These are phyloP conservation scores for Chaetomium fimeti DNA, from an alignment of 495 filamentous ascomycete species.

Conservation along the genomic window DNA sequence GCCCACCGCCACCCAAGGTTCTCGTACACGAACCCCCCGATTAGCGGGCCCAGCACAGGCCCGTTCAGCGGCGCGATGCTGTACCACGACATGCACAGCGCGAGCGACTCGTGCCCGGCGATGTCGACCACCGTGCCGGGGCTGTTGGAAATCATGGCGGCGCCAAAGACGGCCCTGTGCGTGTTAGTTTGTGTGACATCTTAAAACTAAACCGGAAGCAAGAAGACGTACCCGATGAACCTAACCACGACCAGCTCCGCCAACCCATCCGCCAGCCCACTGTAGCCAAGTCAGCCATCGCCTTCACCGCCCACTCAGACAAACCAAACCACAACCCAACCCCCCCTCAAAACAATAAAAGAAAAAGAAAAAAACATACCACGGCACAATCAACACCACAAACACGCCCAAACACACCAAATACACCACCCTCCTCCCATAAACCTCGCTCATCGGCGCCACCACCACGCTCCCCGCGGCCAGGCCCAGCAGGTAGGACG, in stretches of 20 bases:
- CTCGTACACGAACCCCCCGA: constrained; percentile 74
- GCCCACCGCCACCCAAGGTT: constrained; percentile 80
- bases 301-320: too few species aligned
- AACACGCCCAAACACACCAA: constrained; percentile 61
- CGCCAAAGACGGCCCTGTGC: constrained; percentile 65
- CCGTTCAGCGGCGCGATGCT: constrained; percentile 78
- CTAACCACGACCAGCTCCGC: constrained; percentile 63
- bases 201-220: neutral
- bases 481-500: constrained; percentile 73
- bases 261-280: constrained; percentile 63
- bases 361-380: constrained; percentile 22
- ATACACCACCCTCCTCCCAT: constrained; percentile 73
- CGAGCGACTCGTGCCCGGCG: constrained; percentile 64
- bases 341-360: too few species aligned
- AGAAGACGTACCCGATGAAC: constrained; percentile 61
- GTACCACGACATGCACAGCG: constrained; percentile 72
- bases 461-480: constrained; percentile 70
- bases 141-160: constrained; percentile 75
- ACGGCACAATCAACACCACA: constrained; percentile 66
- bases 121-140: constrained; percentile 84
- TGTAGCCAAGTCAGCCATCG: too few species aligned
- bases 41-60: constrained; percentile 61
- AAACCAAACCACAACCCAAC: too few species aligned
- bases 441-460: constrained; percentile 74
- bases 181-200: neutral